A percentile compares a stretch with the other conserved stretches of the same genome.
phyloP scores from a whole-genome alignment of 345 rosid species.

The Lenwebbia sp. region DNA sequence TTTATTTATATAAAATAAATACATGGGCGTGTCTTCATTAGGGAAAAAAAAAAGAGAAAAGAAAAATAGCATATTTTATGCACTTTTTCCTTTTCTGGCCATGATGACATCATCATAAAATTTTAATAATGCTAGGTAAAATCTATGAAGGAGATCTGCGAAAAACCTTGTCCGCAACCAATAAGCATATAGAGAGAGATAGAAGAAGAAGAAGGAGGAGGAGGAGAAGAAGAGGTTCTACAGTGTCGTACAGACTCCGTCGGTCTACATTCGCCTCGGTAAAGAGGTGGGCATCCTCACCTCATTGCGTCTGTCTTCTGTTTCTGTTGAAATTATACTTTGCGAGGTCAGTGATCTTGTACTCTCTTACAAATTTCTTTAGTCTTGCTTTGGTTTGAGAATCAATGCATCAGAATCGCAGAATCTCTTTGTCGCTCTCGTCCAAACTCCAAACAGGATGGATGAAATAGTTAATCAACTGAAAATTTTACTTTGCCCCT shows the following conservation, averaged over 20 bases:
- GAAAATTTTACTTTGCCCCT: not conserved
- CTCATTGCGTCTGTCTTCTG: not conserved
- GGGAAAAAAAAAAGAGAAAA: not conserved
- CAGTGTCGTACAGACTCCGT: not conserved
- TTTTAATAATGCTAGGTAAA: not conserved
- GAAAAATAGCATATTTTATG: not conserved
- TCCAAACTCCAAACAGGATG: not conserved
- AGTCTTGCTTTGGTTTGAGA: not conserved
- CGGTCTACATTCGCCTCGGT: not conserved
- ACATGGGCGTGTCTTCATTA: not conserved
- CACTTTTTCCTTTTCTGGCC: not conserved
- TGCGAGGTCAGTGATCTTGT: not conserved
- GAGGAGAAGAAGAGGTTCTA: not conserved
- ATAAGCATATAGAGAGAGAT: not conserved
- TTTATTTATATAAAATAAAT: not conserved
- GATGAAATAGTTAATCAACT: not conserved
- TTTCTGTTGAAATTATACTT: too few relatives aligned
- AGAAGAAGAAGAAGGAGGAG: not conserved
- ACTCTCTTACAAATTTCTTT: not conserved
- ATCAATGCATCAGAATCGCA: not conserved
- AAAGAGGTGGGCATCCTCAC: not conserved
- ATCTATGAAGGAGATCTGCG: not conserved
- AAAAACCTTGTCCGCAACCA: not conserved
- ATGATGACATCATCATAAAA: not conserved
- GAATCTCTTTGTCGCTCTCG: not conserved